A percentile compares a stretch with the other conserved stretches of the same genome.
Conservation (phyloP, 23 red algal species). For the Cyanidiococcus yangmingshanensis region DNA sequence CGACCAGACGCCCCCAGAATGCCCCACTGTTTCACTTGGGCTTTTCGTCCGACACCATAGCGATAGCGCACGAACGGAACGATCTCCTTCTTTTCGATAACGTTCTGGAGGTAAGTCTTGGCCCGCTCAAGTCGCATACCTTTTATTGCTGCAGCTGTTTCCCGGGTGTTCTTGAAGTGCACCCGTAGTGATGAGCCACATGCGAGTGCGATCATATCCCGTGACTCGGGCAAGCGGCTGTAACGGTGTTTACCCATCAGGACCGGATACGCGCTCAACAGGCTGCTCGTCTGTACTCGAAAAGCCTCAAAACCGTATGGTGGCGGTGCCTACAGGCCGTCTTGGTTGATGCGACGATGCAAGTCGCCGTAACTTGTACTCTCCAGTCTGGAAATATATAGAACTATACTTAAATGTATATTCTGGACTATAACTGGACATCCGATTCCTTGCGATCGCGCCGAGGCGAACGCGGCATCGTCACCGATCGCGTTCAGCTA, state of each 20-base stretch:
- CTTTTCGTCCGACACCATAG: slow-evolving; percentile 91
- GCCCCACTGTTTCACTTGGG: slow-evolving; percentile 75
- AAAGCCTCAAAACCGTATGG: too few species aligned
- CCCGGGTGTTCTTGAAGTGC: slow-evolving; percentile 97
- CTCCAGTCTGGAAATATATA: too few species aligned
- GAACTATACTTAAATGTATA: too few species aligned
- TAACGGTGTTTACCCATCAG: neutral
- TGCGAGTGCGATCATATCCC: slow-evolving; percentile 35
- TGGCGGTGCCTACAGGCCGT: too few species aligned
- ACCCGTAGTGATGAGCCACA: slow-evolving; percentile 80
- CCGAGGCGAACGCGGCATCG: too few species aligned
- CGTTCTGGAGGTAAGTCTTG: slow-evolving; percentile 72
- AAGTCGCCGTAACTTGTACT: too few species aligned
- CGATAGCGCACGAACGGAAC: slow-evolving; percentile 87
- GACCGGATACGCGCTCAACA: too few species aligned
- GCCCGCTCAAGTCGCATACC: slow-evolving; percentile 70
- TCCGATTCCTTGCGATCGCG: too few species aligned
- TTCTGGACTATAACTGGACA: too few species aligned
- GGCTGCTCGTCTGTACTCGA: too few species aligned
- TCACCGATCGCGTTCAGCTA: too few species aligned
- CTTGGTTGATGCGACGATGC: too few species aligned
- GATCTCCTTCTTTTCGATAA: slow-evolving; percentile 98
- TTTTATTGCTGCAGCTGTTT: slow-evolving; percentile 62
- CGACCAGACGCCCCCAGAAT: slow-evolving; percentile 49
- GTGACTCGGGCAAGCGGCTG: neutral